These are phyloP conservation scores for Tolypocladium pustulatum DNA, from an alignment of 2,329 filamentous ascomycete species.

Conservation along the genomic window DNA sequence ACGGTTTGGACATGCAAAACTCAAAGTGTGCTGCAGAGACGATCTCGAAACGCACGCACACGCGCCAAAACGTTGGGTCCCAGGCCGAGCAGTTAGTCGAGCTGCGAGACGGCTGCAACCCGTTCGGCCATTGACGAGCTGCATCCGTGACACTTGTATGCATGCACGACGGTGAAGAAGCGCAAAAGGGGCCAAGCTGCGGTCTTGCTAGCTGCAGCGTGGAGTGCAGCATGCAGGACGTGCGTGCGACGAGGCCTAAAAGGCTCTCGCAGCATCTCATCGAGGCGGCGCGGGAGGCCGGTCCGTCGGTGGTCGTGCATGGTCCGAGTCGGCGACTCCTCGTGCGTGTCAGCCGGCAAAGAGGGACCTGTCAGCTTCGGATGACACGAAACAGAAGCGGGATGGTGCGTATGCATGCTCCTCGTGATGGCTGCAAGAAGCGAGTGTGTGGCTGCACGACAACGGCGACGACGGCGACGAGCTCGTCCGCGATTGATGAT, in stretches of 20 bases:
- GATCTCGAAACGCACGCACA: background rate
- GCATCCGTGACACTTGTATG: background rate
- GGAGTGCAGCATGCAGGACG: background rate
- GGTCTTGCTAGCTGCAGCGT: background rate
- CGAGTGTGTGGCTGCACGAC: background rate
- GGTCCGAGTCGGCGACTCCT: background rate
- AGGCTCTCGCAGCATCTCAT: background rate
- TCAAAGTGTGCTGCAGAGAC: background rate
- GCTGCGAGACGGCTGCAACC: background rate
- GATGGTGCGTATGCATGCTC: background rate
- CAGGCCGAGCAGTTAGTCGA: background rate
- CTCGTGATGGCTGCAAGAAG: background rate
- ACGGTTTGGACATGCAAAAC: background rate
- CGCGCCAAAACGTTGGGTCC: background rate
- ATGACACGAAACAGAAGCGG: background rate
- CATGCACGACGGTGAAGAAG: background rate
- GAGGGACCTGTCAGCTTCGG: background rate
- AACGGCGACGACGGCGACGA: background rate
- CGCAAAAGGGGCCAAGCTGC: background rate
- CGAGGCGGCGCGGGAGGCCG: background rate
- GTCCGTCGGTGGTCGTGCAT: background rate
- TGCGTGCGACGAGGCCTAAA: background rate
- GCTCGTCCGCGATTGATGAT: background rate
- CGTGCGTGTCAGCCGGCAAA: background rate
- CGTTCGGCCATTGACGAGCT: background rate